Evolutionary conservation across 1,139 yeast species (phyloP), one percentile per base, ranked within the genome.

Genomic region (Suhomyces choctaworum): DNA sequence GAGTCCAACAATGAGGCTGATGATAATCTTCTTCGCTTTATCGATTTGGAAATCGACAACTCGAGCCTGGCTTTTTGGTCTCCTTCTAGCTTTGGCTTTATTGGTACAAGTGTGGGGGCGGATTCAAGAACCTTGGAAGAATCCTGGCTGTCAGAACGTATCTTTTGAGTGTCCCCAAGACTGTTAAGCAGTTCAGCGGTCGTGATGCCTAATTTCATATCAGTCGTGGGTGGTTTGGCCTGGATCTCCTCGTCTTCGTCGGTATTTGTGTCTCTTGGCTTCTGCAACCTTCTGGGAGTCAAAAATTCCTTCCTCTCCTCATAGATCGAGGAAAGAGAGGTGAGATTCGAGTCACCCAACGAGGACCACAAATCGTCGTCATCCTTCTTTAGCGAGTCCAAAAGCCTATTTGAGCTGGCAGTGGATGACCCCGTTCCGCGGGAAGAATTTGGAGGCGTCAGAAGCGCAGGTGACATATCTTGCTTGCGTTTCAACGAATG

Each of bases 331-430:
- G 64, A 53, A 24, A 62, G 47, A 29, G 54, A 50, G 8, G 66
- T 47, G 22, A 58, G 38, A 32, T 51, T 56, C n/a, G 56, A 52
- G 20, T 51, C 47, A 31, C 46, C 62, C 27, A 62, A 45, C 4
- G 61, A 44, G 4, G 66, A 56, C 68, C 72, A 66, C 24, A 65
- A 44, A 26, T 58, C 66, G 15, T 58, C 51, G 16, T 47, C 42
- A 32, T 40, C 37, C n/a, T 40, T 50, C 54, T 21, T 51, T 50
- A 31, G 38, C 31, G 27, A 40, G 32, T 25, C 37, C 33, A 37
- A 31, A 17, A 28, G 20, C 6, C 15, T 21, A n/a, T 15, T 22
- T 17, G 20, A 17, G 8, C 7, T 17, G 7, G 20, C 8, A 17
- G 7, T 17, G 8, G 20, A 7, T 17, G 20, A 8, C 7, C 20